Evolutionary conservation across 2,329 filamentous ascomycete genomes (phyloP).

Genomic region (Xylariaceae sp.): DNA sequence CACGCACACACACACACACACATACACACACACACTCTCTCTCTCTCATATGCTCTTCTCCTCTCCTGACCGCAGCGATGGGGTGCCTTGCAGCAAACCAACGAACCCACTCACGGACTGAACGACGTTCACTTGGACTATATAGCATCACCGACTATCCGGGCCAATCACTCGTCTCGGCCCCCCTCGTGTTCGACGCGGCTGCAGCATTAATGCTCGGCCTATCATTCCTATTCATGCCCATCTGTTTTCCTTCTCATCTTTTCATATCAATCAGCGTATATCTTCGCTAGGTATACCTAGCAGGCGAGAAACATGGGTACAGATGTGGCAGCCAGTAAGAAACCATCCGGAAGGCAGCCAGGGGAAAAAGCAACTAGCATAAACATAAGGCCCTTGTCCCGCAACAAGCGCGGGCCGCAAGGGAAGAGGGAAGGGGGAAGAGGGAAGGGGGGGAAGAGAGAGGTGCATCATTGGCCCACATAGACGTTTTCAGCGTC

Average conservation of each 20-base stretch:
- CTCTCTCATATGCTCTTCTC: slow-evolving; percentile 4
- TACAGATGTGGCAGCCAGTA: slow-evolving; percentile 3
- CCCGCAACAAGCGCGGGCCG: slow-evolving; percentile 17
- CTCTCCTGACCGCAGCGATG: slow-evolving; percentile 7
- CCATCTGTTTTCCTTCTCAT: neutral
- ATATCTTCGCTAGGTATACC: neutral
- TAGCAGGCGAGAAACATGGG: slow-evolving; percentile 3
- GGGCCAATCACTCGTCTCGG: slow-evolving; percentile 1
- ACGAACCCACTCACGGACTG: slow-evolving; percentile 4
- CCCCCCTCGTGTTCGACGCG: neutral
- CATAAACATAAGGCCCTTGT: neutral
- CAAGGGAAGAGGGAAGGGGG: too few species aligned
- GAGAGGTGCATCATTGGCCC: slow-evolving; percentile 8
- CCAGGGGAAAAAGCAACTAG: slow-evolving; percentile 11
- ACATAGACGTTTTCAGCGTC: slow-evolving; percentile 14
- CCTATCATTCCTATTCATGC: slow-evolving; percentile 1
- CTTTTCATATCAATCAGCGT: slow-evolving; percentile 3
- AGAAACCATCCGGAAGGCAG: neutral
- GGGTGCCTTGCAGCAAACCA: slow-evolving; percentile 12
- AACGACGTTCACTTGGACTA: slow-evolving; percentile 1
- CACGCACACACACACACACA: too few species aligned
- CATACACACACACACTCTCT: slow-evolving; percentile 4
- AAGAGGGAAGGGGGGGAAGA: too few species aligned
- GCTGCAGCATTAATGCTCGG: slow-evolving; percentile 1
- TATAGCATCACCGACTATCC: neutral